Conservation (phyloP, 108 stramenopile species). For the Licmophora abbreviata region DNA sequence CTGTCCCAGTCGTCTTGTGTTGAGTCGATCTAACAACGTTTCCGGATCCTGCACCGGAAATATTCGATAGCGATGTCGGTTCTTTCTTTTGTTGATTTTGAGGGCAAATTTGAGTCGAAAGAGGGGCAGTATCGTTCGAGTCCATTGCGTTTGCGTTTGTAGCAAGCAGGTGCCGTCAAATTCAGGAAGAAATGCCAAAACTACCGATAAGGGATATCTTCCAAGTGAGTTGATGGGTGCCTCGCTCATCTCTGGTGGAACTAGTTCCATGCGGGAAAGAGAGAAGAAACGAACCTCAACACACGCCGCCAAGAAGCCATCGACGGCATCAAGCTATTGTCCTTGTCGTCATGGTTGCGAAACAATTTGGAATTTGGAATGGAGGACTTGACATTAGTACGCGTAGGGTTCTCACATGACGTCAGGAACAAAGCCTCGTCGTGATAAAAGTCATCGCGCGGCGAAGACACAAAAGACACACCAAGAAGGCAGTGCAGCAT, state of each 20-base stretch:
- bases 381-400: no score
- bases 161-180: conserved; percentile 52
- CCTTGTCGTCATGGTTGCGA: no score
- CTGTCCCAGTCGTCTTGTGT: conserved; percentile 51
- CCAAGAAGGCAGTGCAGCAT: no score
- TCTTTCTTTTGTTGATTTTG: conserved; percentile 14
- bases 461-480: no score
- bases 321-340: neutral
- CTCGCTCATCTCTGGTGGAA: no score
- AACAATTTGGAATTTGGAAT: no score
- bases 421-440: no score
- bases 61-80: conserved; percentile 37
- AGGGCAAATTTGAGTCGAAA: conserved; percentile 29
- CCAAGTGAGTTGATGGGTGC: conserved; percentile 16
- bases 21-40: conserved; percentile 56
- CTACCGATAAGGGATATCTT: conserved; percentile 52
- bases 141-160: conserved; percentile 39
- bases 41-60: conserved; percentile 63
- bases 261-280: no score
- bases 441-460: no score
- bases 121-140: conserved; percentile 38
- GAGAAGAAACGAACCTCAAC: no score
- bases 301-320: neutral
- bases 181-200: conserved; percentile 63
- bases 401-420: no score